Percentiles rank a stretch among this genome's conserved stretches.
phyloP scores from a whole-genome alignment of 768 basidiomycete species.

The Leucosporidium scottii region DNA sequence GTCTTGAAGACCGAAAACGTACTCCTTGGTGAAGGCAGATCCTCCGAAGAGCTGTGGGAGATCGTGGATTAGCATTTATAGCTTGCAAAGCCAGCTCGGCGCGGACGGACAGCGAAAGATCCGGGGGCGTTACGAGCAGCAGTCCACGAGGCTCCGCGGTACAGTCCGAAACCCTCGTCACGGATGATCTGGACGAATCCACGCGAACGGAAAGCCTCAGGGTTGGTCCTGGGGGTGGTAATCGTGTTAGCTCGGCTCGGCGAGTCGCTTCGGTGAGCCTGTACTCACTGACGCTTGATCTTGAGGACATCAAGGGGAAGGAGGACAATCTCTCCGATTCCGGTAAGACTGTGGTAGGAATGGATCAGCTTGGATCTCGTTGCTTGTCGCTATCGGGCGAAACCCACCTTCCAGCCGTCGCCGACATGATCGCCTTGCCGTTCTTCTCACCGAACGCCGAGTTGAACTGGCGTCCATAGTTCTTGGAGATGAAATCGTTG shows the following conservation, averaged over 20 bases:
- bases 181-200: conserved; percentile 79
- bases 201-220: conserved; percentile 93
- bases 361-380: background rate
- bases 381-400: no score
- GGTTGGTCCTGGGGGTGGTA: conserved; percentile 52
- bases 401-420: conserved; percentile 78
- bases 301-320: conserved; percentile 93
- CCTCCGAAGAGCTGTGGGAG: conserved; percentile 80
- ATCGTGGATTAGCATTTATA: background rate
- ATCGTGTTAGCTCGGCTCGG: background rate
- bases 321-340: conserved; percentile 97
- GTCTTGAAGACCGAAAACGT: conserved; percentile 76
- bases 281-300: conserved; percentile 82
- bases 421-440: conserved; percentile 93
- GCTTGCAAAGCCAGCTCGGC: no score
- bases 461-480: conserved; percentile 75
- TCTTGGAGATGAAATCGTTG: conserved; percentile 75
- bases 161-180: conserved; percentile 86
- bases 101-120: conserved; percentile 69
- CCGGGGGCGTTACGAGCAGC: conserved; percentile 90
- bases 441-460: conserved; percentile 84
- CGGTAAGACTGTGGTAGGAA: conserved; percentile 48
- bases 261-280: background rate
- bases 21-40: conserved; percentile 89
- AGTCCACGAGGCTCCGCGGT: conserved; percentile 99